phyloP scores from a whole-genome alignment of 2,329 filamentous ascomycete species.

The Aspergillus sp. region DNA sequence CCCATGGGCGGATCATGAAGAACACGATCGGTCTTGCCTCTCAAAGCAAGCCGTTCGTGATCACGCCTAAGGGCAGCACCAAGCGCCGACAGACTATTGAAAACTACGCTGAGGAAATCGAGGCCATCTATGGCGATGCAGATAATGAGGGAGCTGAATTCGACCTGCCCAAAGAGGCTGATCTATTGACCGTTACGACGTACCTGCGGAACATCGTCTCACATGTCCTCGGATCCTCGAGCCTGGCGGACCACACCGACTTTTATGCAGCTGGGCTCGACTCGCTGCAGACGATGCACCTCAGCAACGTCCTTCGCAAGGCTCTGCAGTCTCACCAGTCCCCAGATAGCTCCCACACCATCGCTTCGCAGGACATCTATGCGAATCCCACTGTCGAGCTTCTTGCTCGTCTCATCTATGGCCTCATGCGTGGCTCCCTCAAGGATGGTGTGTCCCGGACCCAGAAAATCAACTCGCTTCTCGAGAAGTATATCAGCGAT shows the following conservation, averaged over 20 bases:
- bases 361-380: background rate
- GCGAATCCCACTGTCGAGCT: background rate
- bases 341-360: background rate
- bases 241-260: conserved; percentile 9
- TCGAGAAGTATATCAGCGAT: background rate
- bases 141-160: background rate
- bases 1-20: conserved; percentile 39
- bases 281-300: conserved; percentile 16
- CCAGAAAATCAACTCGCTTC: background rate
- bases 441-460: background rate
- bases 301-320: conserved; percentile 8
- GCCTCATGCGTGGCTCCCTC: background rate
- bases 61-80: conserved; percentile 43
- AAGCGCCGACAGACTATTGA: conserved; percentile 36
- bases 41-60: conserved; percentile 38
- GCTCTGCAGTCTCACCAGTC: conserved; percentile 1
- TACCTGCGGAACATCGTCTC: background rate
- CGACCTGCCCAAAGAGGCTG: background rate
- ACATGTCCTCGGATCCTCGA: background rate
- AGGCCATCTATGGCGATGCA: conserved; percentile 34
- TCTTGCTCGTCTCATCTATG: background rate
- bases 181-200: background rate
- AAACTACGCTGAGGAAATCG: conserved; percentile 43
- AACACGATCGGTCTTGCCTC: conserved; percentile 38
- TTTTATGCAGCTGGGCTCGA: conserved; percentile 16